Evolutionary conservation across 2,329 filamentous ascomycete species (phyloP).

Genomic region (Stromatinia cepivora): DNA sequence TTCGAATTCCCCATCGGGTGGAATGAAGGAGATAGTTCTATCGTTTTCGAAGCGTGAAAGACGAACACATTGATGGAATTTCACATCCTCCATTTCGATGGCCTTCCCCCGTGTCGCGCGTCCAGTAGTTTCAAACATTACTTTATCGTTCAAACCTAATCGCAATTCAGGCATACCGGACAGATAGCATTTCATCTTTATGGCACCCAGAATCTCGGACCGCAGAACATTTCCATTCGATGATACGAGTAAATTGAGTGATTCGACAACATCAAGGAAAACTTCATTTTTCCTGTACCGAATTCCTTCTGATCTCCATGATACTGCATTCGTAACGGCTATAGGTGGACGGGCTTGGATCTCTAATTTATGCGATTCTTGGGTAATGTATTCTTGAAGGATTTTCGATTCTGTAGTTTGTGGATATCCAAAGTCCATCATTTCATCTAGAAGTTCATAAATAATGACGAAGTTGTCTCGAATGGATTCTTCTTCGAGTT

Average conservation of each 20-base stretch:
- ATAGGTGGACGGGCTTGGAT: constrained; percentile 95
- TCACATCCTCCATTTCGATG: constrained; percentile 99
- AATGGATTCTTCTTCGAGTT: constrained; percentile 97
- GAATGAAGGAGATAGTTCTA: constrained; percentile 97
- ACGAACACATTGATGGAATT: constrained; percentile 97
- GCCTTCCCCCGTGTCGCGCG: constrained; percentile 92
- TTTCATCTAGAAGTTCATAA: constrained; percentile 97
- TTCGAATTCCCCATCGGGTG: constrained; percentile 97
- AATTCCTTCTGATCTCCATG: constrained; percentile 97
- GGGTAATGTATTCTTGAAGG: constrained; percentile 97
- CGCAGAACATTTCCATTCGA: constrained; percentile 92
- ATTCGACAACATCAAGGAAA: constrained; percentile 96
- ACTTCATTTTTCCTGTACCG: constrained; percentile 99
- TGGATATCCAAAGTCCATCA: constrained; percentile 99
- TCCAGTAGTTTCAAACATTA: constrained; percentile 98
- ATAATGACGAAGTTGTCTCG: constrained; percentile 99
- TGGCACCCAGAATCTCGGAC: constrained; percentile 91
- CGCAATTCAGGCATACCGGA: constrained; percentile 97
- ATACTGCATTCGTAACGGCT: constrained; percentile 96
- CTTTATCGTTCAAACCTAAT: constrained; percentile 95
- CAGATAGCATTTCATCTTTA: constrained; percentile 99
- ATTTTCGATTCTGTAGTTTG: constrained; percentile 99
- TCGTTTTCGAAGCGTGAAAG: constrained; percentile 97
- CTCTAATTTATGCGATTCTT: constrained; percentile 98
- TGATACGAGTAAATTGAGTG: constrained; percentile 91